Base-by-base conservation (phyloP, 345 rosid genomes). In the Rhizophora apiculata region DNA sequence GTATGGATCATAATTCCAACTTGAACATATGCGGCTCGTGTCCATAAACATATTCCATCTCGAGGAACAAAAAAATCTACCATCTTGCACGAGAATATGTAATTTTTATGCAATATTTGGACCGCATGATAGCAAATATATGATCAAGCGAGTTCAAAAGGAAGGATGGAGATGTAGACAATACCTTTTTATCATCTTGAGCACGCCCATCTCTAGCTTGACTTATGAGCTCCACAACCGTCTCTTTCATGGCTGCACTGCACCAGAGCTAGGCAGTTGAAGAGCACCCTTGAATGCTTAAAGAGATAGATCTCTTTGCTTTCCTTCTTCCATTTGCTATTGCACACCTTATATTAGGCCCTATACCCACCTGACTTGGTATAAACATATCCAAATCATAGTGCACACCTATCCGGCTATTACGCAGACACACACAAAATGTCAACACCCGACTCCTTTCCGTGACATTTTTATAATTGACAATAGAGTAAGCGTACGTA, bases 401-500 rank as follows among this genome's bases (percentile, higher is more conserved):
- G 39, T 62, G 60, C 60, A 56, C 60, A 56, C 60, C 61, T 57
- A 64, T 56, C 68, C 65, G 57, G 36, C 32, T 61, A 55, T 68
- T 68, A 49, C 74, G 68, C 72, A 64, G 68, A 27, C 55, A 71
- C 30, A 27, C 56, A 80, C 70, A 76, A 86, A 88, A 81, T 80
- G 94, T 88, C 89, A 86, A 88, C 89, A 76, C 81, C 77, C 70
- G 65, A 82, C 70, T 73, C 74, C 71, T 77, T 37, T 74, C 66
- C 63, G 60, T 51, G 13, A 64, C 20, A 65, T 57, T 72, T 74
- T 48, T 54, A 4, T 18, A 2, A 70, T 66, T 57, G 48, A 21
- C 20, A 62, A 22, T 1, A 64, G 22, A 62, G 30, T 1, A 64
- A 22, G 46, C 34, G n/a, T 32, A 54, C 43, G 31, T 19, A 49